Evolutionary conservation across 176 grass and related monocot genomes (phyloP).

Genomic region (Phyllostachys edulis): DNA sequence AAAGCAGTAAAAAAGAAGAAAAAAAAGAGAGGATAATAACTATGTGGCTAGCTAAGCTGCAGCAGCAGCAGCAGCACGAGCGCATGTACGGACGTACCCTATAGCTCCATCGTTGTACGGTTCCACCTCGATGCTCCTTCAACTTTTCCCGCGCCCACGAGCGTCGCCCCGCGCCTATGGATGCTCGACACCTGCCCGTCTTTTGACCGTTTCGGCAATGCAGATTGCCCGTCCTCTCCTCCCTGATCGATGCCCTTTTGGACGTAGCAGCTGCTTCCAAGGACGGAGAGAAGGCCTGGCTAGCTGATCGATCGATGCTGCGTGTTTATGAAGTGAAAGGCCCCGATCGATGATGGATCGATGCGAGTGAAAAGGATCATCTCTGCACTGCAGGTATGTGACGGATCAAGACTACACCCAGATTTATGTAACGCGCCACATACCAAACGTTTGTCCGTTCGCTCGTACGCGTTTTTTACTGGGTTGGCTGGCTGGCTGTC

Average conservation of each 20-base stretch:
- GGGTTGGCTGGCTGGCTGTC: not conserved
- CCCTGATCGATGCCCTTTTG: not conserved
- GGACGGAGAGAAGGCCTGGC: not conserved
- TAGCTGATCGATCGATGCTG: not conserved
- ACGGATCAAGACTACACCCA: not conserved
- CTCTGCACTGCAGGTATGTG: not conserved
- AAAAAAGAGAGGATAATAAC: no score
- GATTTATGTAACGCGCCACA: not conserved
- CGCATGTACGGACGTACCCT: not conserved
- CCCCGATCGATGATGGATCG: not conserved
- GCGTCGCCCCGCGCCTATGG: slow-evolving; percentile 1
- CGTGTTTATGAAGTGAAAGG: not conserved
- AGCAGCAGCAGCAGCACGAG: not conserved
- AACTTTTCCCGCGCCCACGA: not conserved
- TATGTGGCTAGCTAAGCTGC: not conserved
- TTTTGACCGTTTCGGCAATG: slow-evolving; percentile 34
- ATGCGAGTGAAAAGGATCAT: not conserved
- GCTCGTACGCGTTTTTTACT: not conserved
- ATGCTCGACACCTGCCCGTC: slow-evolving; percentile 22
- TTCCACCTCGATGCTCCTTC: not conserved
- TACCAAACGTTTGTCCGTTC: not conserved
- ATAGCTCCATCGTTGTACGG: not conserved
- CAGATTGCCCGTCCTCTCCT: not conserved
- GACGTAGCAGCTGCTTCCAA: slow-evolving; percentile 17
- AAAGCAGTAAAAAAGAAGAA: no score